A percentile compares a stretch with the other conserved stretches of the same genome.
Evolutionary conservation across 83 land plant genomes (phyloP).

Genomic region (Thuja plicata): DNA sequence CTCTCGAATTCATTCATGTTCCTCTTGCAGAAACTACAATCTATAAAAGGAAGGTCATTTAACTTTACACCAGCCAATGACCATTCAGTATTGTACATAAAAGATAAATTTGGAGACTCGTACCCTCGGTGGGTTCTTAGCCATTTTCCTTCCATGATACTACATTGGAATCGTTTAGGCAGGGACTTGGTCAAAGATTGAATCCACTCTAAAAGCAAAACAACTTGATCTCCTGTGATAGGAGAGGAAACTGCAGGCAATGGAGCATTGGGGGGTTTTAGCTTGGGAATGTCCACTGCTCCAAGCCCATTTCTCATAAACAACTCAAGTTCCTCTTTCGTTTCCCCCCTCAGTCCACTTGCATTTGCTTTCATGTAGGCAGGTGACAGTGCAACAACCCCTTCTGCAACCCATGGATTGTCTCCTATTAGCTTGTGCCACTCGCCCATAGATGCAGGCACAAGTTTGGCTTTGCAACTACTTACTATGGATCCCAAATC

Average conservation of each 20-base stretch:
- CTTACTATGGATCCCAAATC: conserved; percentile 12
- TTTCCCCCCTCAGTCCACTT: neutral
- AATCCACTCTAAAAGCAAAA: conserved; percentile 10
- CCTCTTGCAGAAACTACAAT: conserved; percentile 21
- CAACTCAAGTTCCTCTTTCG: neutral
- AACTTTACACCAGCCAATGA: no score
- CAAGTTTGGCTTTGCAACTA: conserved; percentile 20
- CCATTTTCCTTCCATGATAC: no score
- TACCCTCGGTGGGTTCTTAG: no score
- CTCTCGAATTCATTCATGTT: conserved; percentile 19
- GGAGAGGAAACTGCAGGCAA: conserved; percentile 8
- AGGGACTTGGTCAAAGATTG: no score
- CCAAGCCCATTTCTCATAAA: neutral
- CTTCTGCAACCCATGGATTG: conserved; percentile 31
- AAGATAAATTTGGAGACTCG: no score
- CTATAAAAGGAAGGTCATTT: neutral
- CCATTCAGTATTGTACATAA: no score
- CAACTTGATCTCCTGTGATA: conserved; percentile 17
- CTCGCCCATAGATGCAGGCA: conserved; percentile 39
- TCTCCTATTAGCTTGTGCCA: conserved; percentile 27
- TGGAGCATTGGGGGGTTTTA: neutral
- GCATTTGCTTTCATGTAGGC: neutral
- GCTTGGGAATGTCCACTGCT: neutral
- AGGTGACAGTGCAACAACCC: neutral
- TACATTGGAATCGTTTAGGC: no score